A percentile compares a stretch with the other conserved stretches of the same genome.
Evolutionary conservation across 257 asterid genomes (phyloP).

Genomic region (Solanum ahanhuiri): DNA sequence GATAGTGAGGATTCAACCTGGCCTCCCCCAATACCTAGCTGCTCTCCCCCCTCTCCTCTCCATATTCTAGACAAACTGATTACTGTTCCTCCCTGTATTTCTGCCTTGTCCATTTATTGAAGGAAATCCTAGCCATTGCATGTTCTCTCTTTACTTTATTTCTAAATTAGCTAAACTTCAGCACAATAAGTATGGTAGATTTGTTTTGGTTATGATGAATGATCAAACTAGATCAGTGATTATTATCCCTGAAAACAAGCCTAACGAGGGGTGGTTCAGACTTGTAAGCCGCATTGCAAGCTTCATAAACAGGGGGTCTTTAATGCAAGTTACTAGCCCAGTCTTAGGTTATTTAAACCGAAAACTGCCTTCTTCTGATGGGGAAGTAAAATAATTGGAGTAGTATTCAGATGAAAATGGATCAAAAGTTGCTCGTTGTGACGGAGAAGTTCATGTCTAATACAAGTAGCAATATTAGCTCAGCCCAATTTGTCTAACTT

Average conservation of each 20-base stretch:
- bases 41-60: background rate
- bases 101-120: background rate
- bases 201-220: background rate
- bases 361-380: conserved; percentile 41
- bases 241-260: background rate
- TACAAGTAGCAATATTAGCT: background rate
- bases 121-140: background rate
- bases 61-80: background rate
- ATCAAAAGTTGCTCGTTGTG: background rate
- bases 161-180: background rate
- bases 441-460: background rate
- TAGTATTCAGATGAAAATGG: background rate
- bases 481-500: background rate
- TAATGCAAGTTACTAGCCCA: background rate
- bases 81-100: background rate
- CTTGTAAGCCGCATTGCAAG: background rate
- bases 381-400: conserved; percentile 35
- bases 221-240: background rate
- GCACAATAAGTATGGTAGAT: background rate
- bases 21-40: background rate
- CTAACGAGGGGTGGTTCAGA: background rate
- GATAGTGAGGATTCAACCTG: background rate
- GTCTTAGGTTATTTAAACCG: background rate
- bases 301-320: background rate
- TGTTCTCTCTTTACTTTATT: background rate